phyloP scores from a whole-genome alignment of 1,284 basidiomycete species.

The Apiotrichum veenhuisii region DNA sequence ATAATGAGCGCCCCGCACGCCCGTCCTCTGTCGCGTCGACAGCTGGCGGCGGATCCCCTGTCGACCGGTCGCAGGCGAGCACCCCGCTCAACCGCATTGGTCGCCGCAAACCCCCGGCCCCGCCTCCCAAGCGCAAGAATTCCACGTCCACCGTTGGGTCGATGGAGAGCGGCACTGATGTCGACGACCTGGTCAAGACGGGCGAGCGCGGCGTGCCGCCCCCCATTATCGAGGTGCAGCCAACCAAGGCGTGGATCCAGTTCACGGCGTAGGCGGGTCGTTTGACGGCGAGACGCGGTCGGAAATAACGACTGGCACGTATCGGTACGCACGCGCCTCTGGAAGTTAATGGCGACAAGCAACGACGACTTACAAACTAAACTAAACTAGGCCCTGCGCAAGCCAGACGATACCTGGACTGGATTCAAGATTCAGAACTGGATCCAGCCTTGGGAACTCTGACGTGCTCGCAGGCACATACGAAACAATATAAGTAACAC shows the following conservation, averaged over 20 bases:
- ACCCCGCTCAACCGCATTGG: constrained; percentile 11
- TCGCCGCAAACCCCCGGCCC: constrained; percentile 33
- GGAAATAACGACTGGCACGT: no score
- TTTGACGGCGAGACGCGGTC: no score
- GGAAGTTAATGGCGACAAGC: no score
- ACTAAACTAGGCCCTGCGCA: no score
- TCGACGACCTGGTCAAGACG: constrained; percentile 28
- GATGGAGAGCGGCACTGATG: not conserved
- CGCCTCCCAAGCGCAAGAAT: constrained; percentile 26
- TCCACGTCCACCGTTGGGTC: constrained; percentile 12
- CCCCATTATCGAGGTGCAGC: constrained; percentile 38
- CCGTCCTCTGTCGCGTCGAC: not conserved
- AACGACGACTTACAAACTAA: no score
- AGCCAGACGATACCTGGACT: no score
- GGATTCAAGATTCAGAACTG: no score
- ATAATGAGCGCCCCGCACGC: constrained; percentile 2
- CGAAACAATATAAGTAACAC: no score
- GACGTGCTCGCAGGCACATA: no score
- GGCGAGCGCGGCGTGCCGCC: constrained; percentile 35
- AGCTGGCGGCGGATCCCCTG: constrained; percentile 9
- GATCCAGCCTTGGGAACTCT: no score
- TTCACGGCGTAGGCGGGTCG: constrained; percentile 20
- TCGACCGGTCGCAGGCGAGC: constrained; percentile 7
- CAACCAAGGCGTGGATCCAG: constrained; percentile 32
- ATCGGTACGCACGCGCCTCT: no score